Evolutionary conservation across 2,329 filamentous ascomycete species (phyloP).

Genomic region (Alternaria brassicae): DNA sequence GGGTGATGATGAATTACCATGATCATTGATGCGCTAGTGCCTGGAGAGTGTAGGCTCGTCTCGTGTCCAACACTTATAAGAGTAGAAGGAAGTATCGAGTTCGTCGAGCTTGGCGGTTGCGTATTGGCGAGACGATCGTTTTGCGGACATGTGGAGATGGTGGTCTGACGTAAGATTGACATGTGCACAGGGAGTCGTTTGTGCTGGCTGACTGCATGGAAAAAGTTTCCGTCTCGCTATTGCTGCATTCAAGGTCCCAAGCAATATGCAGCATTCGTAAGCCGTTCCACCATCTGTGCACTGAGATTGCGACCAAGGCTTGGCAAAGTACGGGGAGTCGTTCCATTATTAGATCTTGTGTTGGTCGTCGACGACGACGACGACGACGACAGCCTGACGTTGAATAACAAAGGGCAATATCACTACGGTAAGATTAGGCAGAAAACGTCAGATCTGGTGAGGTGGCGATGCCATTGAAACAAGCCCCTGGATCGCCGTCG

Average conservation of each 20-base stretch:
- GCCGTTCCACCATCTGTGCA: constrained; percentile 10
- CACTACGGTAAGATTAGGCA: constrained; percentile 4
- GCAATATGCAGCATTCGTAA: constrained; percentile 11
- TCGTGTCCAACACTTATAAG: neutral
- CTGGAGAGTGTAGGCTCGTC: neutral
- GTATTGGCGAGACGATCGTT: neutral
- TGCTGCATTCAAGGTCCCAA: neutral
- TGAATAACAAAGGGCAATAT: neutral
- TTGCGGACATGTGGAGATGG: neutral
- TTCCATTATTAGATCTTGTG: neutral
- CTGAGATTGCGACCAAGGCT: constrained; percentile 11
- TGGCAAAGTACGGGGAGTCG: constrained; percentile 5
- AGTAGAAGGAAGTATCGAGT: neutral
- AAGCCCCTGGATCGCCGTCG: constrained; percentile 22
- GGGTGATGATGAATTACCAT: neutral
- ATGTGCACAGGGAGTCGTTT: neutral
- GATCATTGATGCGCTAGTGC: neutral
- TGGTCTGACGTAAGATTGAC: constrained; percentile 3
- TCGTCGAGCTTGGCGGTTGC: neutral
- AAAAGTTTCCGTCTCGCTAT: neutral
- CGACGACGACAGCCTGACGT: neutral
- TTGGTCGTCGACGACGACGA: neutral
- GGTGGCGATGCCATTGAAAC: constrained; percentile 23
- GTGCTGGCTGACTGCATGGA: neutral
- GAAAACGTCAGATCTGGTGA: neutral